Percentiles rank a stretch among this genome's conserved stretches.
phyloP scores from a whole-genome alignment of 306 rosid genomes.

The Gastrolobium bilobum region DNA sequence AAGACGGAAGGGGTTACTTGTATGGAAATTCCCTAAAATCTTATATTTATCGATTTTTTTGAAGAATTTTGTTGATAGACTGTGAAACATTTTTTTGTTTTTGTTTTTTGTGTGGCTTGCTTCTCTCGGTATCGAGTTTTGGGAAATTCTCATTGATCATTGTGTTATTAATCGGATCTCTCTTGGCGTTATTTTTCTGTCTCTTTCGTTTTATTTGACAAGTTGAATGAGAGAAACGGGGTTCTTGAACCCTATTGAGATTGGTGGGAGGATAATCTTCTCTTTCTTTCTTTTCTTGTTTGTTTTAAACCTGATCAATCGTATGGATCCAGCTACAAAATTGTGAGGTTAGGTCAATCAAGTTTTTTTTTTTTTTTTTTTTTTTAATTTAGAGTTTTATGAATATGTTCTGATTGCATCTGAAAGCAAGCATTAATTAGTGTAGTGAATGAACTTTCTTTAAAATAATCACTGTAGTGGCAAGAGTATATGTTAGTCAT shows the following conservation, averaged over 20 bases:
- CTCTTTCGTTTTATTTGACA: not conserved
- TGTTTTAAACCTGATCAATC: conserved; percentile 14
- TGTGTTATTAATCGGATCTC: conserved; percentile 40
- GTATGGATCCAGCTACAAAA: conserved; percentile 27
- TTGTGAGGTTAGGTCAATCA: conserved; percentile 2
- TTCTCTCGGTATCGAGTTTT: not conserved
- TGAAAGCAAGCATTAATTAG: conserved; percentile 16
- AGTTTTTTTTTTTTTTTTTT: not conserved
- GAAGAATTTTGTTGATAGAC: conserved; percentile 18
- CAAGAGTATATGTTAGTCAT: conserved; percentile 13
- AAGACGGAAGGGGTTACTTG: not conserved
- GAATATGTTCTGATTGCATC: conserved; percentile 6
- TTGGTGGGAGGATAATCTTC: not conserved
- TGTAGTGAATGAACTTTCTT: conserved; percentile 11
- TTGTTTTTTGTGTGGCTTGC: not conserved
- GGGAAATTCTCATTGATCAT: conserved; percentile 27
- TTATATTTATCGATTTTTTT: not conserved
- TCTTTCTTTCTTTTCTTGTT: not conserved
- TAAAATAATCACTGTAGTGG: not conserved
- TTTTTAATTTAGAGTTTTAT: not conserved
- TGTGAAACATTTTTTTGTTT: not conserved
- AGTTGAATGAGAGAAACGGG: conserved; percentile 8
- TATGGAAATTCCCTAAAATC: not conserved
- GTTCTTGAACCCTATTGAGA: not conserved
- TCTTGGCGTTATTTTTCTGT: not conserved